Conservation (phyloP, 139 green algal species). For the Axilococcus clingmanii region DNA sequence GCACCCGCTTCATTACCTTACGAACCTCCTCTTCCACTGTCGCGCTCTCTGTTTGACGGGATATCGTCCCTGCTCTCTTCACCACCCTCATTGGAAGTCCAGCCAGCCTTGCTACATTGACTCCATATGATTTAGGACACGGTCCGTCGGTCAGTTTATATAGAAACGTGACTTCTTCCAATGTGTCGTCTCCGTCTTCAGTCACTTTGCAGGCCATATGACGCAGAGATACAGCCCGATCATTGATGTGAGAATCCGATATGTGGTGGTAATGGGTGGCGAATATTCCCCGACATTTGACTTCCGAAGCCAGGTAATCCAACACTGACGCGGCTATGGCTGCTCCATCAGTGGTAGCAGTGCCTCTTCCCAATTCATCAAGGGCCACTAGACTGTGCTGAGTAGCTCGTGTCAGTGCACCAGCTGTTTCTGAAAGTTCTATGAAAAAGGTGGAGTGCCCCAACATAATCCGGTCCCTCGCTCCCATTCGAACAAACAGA, state of each 20-base stretch:
- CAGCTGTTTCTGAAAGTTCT: slow-evolving; percentile 90
- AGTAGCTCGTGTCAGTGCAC: slow-evolving; percentile 60
- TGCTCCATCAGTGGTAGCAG: slow-evolving; percentile 88
- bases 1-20: background rate
- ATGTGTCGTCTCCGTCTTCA: slow-evolving; percentile 5
- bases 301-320: slow-evolving; percentile 46
- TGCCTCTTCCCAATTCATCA: slow-evolving; percentile 95
- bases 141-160: slow-evolving; percentile 70
- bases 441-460: slow-evolving; percentile 93
- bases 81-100: slow-evolving; percentile 71
- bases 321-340: slow-evolving; percentile 91
- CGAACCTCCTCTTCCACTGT: too few relatives aligned
- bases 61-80: slow-evolving; percentile 15
- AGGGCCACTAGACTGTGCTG: slow-evolving; percentile 72
- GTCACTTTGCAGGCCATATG: slow-evolving; percentile 83
- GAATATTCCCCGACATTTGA: slow-evolving; percentile 79
- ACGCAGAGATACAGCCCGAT: slow-evolving; percentile 51
- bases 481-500: slow-evolving; percentile 94
- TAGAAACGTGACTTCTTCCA: slow-evolving; percentile 83
- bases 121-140: slow-evolving; percentile 91
- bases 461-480: slow-evolving; percentile 81
- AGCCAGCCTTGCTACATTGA: slow-evolving; percentile 89
- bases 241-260: slow-evolving; percentile 42
- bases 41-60: background rate
- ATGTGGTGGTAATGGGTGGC: slow-evolving; percentile 94